Base-by-base conservation (phyloP, 768 basidiomycete species). In the Phanerochaete sordida region DNA sequence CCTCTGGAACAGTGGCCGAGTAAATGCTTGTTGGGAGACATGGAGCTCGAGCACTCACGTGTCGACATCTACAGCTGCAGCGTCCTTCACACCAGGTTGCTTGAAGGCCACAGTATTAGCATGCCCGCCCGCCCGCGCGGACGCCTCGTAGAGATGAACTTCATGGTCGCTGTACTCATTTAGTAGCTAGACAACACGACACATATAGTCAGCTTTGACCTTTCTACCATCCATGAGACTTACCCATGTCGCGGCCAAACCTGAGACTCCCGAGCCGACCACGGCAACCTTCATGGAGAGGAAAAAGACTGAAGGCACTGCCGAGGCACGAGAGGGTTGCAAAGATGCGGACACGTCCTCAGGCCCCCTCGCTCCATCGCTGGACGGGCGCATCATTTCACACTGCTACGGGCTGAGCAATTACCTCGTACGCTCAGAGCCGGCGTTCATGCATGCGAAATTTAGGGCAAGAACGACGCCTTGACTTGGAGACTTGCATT, bases 231-330 rank as follows among this genome's bases (percentile, higher is more conserved):
- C 37, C 31, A 19, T 12, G 15, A 31, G 21, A 68, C 79, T 62
- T 57, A 85, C 88, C 88, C 90, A 92, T 11, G 86, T 85, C 15
- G 88, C 86, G 21, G 79, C 86, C 2, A 93, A 79, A n/a, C 90
- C 90, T 33, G 87, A 85, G n/a, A 88, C 84, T 8, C 90, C 90
- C 46, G 87, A 85, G 4, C 89, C 91, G 21, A 92, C 81, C 28
- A 91, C 84, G 2, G 89, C 90, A 47, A 91, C 76, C 43, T 65
- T 69, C 70, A 71, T 71, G 43, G n/a, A 23, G 27, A 28, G 33
- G 1, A n/a, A n/a, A n/a, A n/a, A n/a, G n/a, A n/a, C n/a, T n/a
- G n/a, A n/a, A n/a, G n/a, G n/a, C n/a, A n/a, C n/a, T n/a, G n/a
- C n/a, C n/a, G n/a, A n/a, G n/a, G n/a, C n/a, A n/a, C n/a, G n/a